Base-by-base conservation (phyloP, 73 alveolate species). In the Symbiodinium pilosum region DNA sequence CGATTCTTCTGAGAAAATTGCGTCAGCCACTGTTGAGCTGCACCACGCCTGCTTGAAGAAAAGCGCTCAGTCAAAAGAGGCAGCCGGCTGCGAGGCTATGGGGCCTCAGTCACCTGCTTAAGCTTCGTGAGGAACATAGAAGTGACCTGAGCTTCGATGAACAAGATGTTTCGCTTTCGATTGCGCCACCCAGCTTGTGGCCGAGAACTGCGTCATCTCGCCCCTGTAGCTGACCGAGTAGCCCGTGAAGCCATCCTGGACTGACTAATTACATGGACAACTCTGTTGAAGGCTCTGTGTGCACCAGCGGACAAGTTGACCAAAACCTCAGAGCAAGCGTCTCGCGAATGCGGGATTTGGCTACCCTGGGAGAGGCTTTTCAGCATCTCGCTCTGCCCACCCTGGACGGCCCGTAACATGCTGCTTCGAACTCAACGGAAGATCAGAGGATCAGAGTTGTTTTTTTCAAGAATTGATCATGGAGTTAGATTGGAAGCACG, bases 1-100 rank as follows among this genome's bases (percentile, higher is more conserved):
- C n/a, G n/a, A n/a, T n/a, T n/a, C n/a, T n/a, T 30, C 26, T 54
- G 73, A 54, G 73, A n/a, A 26, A 54, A 24, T 30, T 16, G 73
- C 73, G 28, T 54, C 73, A 54, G 93, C 93, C 28, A 86, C 93
- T 54, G 44, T 86, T 51, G 93, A 81, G 39, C 84, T 40, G 52
- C 93, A 86, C 93, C 93, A 86, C 21, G 54, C 93, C 93, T 86
- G 73, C n/a, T n/a, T n/a, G n/a, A n/a, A n/a, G n/a, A n/a, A n/a
- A n/a, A n/a, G n/a, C n/a, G n/a, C n/a, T n/a, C n/a, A n/a, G n/a
- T n/a, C n/a, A n/a, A n/a, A n/a, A n/a, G n/a, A n/a, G n/a, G n/a
- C n/a, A n/a, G n/a, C n/a, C n/a, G n/a, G n/a, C n/a, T n/a, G 14
- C 32, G n/a, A 30, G 81, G 24, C 14, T 0, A 77, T 1, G 42